A percentile compares a stretch with the other conserved stretches of the same genome.
Conservation (phyloP, 495 filamentous ascomycete genomes). For the Annulohypoxylon maeteangense region DNA sequence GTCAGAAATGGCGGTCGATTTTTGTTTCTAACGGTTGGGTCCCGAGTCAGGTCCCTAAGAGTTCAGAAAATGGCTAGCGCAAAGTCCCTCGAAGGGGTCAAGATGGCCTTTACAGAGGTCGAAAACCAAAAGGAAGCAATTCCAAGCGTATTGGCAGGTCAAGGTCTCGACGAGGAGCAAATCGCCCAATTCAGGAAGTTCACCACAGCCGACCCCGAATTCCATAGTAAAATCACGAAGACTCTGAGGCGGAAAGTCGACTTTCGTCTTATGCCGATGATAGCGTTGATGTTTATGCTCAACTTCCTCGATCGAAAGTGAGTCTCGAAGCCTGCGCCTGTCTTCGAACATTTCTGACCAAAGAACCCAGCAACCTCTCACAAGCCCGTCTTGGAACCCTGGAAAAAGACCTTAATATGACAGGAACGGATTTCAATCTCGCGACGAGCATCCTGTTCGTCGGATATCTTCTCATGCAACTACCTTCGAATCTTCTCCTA, state of each 20-base stretch:
- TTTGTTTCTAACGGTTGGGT: not conserved
- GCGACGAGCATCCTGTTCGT: slow-evolving; percentile 69
- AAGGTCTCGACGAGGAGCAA: slow-evolving; percentile 40
- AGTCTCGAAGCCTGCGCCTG: slow-evolving; percentile 16
- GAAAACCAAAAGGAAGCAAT: slow-evolving; percentile 28
- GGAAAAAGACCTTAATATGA: slow-evolving; percentile 58
- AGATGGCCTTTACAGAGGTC: slow-evolving; percentile 23
- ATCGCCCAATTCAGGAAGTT: slow-evolving; percentile 41
- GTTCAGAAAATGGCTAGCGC: slow-evolving; percentile 16
- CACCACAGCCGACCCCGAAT: slow-evolving; percentile 37
- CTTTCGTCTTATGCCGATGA: slow-evolving; percentile 53
- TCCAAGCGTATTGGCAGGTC: slow-evolving; percentile 8
- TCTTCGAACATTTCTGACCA: slow-evolving; percentile 5
- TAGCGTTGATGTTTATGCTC: slow-evolving; percentile 58
- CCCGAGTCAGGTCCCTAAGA: not conserved
- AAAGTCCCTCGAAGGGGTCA: slow-evolving; percentile 17
- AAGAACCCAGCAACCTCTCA: slow-evolving; percentile 48
- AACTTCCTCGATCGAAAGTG: slow-evolving; percentile 58
- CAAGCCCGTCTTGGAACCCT: slow-evolving; percentile 58
- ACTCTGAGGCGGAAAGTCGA: slow-evolving; percentile 55
- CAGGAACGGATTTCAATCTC: slow-evolving; percentile 62
- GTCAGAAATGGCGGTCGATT: not conserved
- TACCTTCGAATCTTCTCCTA: slow-evolving; percentile 67
- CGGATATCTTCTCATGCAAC: slow-evolving; percentile 65
- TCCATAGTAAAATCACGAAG: slow-evolving; percentile 40